Conservation (phyloP, 2,329 filamentous ascomycete genomes). For the Dactylellina drechsleri region DNA sequence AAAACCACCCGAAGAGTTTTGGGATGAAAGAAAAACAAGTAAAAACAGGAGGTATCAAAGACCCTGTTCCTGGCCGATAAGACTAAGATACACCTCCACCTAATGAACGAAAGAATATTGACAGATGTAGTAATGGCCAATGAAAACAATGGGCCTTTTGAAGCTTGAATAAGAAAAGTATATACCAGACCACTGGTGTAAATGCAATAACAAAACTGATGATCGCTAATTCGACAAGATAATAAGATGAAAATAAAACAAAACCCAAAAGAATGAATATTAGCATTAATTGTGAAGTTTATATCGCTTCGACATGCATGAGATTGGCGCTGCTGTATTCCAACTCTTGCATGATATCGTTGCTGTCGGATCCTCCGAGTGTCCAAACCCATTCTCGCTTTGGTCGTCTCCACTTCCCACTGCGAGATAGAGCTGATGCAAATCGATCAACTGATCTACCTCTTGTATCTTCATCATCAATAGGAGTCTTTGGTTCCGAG, state of each 20-base stretch:
- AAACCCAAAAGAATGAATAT: conserved; percentile 28
- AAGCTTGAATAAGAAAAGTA: conserved; percentile 11
- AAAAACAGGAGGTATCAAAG: conserved; percentile 7
- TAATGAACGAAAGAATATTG: conserved; percentile 24
- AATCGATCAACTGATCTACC: conserved; percentile 49
- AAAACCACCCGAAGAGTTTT: conserved; percentile 33
- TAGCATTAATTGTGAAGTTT: conserved; percentile 22
- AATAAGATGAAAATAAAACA: conserved; percentile 21
- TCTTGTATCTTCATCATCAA: conserved; percentile 51
- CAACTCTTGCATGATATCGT: conserved; percentile 54
- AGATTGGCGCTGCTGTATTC: conserved; percentile 52
- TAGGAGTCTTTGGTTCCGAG: conserved; percentile 49
- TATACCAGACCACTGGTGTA: conserved; percentile 50
- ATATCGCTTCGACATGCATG: conserved; percentile 54
- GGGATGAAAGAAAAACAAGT: conserved; percentile 4
- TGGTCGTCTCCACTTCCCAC: conserved; percentile 50
- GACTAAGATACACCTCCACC: conserved; percentile 13
- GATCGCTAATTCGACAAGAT: conserved; percentile 50
- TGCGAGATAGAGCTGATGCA: conserved; percentile 42
- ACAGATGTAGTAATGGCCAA: conserved; percentile 17
- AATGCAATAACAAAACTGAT: conserved; percentile 49
- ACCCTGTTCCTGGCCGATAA: conserved; percentile 12
- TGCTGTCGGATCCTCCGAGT: conserved; percentile 52
- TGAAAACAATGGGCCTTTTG: conserved; percentile 27
- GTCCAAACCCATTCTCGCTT: conserved; percentile 55